These are phyloP conservation scores for Paecilomyces niveus DNA, from an alignment of 2,329 filamentous ascomycete species.

Conservation along the genomic window DNA sequence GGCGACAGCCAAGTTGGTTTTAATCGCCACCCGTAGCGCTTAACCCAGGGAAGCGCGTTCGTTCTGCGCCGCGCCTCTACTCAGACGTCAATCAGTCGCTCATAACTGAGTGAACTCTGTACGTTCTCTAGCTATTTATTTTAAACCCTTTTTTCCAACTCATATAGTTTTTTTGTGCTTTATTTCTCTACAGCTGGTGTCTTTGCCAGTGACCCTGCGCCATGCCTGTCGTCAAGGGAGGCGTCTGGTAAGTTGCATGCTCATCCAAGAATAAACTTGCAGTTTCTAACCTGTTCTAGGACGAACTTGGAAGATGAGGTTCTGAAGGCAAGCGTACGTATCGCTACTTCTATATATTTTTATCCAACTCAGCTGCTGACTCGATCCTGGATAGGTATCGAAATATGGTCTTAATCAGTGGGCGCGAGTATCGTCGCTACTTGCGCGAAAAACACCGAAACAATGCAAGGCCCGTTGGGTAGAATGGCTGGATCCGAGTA, in stretches of 20 bases:
- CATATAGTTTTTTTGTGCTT: neutral
- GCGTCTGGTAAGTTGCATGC: slow-evolving; percentile 45
- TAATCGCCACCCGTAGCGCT: neutral
- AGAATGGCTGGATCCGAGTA: slow-evolving; percentile 96
- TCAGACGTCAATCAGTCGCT: neutral
- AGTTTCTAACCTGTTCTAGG: slow-evolving; percentile 27
- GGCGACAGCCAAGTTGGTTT: neutral
- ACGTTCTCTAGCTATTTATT: neutral
- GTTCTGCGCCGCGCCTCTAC: neutral
- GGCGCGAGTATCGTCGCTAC: slow-evolving; percentile 94
- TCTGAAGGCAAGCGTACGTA: slow-evolving; percentile 71
- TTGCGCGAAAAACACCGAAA: slow-evolving; percentile 95
- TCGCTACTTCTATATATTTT: neutral
- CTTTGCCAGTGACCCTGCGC: slow-evolving; percentile 18
- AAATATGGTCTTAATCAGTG: slow-evolving; percentile 97
- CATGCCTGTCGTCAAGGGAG: slow-evolving; percentile 61
- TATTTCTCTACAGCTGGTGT: neutral
- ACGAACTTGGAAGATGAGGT: slow-evolving; percentile 84
- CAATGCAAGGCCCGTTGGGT: slow-evolving; percentile 98
- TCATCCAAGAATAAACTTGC: neutral
- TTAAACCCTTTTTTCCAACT: neutral
- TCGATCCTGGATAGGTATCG: slow-evolving; percentile 47
- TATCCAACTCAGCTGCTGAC: slow-evolving; percentile 1
- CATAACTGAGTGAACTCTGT: neutral
- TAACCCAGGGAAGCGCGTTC: neutral